Conservation (phyloP, 2,329 filamentous ascomycete genomes). For the Alternaria gansuensis region DNA sequence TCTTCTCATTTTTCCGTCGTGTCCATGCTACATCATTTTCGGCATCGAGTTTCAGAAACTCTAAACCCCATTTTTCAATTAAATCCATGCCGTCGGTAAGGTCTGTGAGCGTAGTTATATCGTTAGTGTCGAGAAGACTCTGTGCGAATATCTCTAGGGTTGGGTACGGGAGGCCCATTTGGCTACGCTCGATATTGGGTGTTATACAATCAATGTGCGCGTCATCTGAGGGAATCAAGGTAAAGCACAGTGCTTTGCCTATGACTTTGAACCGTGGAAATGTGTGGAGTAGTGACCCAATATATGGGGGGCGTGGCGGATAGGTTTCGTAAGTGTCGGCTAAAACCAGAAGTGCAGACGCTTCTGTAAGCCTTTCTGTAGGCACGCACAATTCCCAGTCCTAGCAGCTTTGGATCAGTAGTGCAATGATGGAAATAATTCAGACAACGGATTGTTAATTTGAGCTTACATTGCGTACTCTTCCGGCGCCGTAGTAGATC, state of each 20-base stretch:
- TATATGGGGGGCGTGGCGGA: not conserved
- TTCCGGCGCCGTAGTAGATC: not conserved
- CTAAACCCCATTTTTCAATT: not conserved
- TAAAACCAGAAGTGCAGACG: not conserved
- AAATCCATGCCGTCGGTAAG: not conserved
- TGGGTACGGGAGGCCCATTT: not conserved
- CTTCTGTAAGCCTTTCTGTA: not conserved
- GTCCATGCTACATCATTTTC: not conserved
- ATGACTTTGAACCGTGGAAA: not conserved
- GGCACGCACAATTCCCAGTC: not conserved
- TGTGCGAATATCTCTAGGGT: not conserved
- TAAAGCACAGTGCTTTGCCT: not conserved
- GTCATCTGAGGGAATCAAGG: not conserved
- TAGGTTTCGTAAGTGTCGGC: not conserved
- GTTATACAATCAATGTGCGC: not conserved
- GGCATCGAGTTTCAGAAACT: not conserved
- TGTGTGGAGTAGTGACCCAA: not conserved
- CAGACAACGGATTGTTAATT: rapidly evolving
- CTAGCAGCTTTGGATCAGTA: not conserved
- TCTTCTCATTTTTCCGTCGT: not conserved
- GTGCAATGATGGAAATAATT: rapidly evolving
- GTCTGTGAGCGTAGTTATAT: not conserved
- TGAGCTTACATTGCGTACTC: not conserved
- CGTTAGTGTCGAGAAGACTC: not conserved
- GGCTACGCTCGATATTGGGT: not conserved